Percentiles rank a stretch among this genome's conserved stretches.
phyloP scores from a whole-genome alignment of 352 stramenopile genomes.

The Phytopythium ostracodes region DNA sequence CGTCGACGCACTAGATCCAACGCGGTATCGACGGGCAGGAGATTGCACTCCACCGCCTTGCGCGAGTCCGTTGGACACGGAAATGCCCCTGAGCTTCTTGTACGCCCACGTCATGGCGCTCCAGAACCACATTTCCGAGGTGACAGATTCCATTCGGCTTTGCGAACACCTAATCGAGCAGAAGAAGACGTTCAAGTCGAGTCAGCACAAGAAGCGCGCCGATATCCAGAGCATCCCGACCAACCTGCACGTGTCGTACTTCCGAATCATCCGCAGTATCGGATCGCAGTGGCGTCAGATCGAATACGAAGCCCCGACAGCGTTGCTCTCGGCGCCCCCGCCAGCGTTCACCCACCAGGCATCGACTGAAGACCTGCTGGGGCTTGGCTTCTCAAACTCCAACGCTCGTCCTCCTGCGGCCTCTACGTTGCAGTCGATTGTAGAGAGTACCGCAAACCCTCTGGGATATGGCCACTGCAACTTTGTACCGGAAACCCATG shows the following conservation, averaged over 20 bases:
- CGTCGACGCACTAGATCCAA: not conserved
- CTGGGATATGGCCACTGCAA: not conserved
- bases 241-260: slow-evolving; percentile 83
- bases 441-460: slow-evolving; percentile 18
- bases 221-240: slow-evolving; percentile 81
- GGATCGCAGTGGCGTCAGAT: slow-evolving; percentile 20
- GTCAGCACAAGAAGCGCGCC: slow-evolving; percentile 71
- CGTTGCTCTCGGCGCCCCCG: slow-evolving; percentile 5
- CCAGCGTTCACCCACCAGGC: slow-evolving; percentile 18
- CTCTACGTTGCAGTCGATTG: not conserved
- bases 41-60: slow-evolving; percentile 36
- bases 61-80: slow-evolving; percentile 45
- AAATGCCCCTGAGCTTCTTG: slow-evolving; percentile 67
- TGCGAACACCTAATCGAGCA: slow-evolving; percentile 60
- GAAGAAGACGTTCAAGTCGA: slow-evolving; percentile 84
- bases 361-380: slow-evolving; percentile 59
- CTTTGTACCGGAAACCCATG: slow-evolving; percentile 51
- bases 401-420: slow-evolving; percentile 6
- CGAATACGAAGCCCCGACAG: not conserved
- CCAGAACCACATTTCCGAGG: slow-evolving; percentile 54
- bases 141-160: slow-evolving; percentile 65
- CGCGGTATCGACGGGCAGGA: slow-evolving; percentile 24
- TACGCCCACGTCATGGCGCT: slow-evolving; percentile 70
- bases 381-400: slow-evolving; percentile 18
- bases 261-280: slow-evolving; percentile 70